Base-by-base conservation (phyloP, 805 yeast species). In the Starmerella davenportii region DNA sequence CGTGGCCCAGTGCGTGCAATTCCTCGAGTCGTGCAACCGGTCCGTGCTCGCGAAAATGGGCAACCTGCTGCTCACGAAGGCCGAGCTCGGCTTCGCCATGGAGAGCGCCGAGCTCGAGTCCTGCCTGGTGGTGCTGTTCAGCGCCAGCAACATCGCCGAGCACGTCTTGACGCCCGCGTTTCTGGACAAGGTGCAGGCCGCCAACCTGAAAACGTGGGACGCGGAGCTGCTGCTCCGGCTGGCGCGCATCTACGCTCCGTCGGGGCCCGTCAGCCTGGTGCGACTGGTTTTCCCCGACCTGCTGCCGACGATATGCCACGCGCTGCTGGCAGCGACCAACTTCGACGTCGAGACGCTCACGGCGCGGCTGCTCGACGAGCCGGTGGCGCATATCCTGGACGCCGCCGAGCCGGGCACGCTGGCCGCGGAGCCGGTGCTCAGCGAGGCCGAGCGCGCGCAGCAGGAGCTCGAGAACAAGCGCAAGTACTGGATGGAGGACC, bases 401-500 rank as follows among this genome's bases (percentile, higher is more conserved):
- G 23, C 4, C 8, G 8, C 24, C 17, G 19, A 21, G 29, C 35
- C n/a, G 37, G 29, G 25, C 21, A 45, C 39, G 32, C n/a, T n/a
- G n/a, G 34, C 30, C 30, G 28, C 66, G 17, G 65, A 60, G 48
- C 56, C 57, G 13, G 39, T 28, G 21, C 45, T 53, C 13, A 49
- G 49, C 38, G 48, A 37, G 24, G 40, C 40, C 16, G 47, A 52
- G 8, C 45, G 45, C 4, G 43, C 36, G 2, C 41, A 15, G 46
- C 45, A 32, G 21, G 36, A 28, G 16, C 37, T 19, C 25, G 36
- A 37, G 19, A 16, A 29, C 18, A 34, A 24, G 28, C 36, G 39
- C 9, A 31, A 31, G 32, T 60, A 72, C 32, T 54, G 78, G 44
- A 58, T 79, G 43, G 93, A 80, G 54, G 93, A 81, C 49, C 74